Evolutionary conservation across 306 rosid species (phyloP).

Genomic region (Cucurbita ficifolia): DNA sequence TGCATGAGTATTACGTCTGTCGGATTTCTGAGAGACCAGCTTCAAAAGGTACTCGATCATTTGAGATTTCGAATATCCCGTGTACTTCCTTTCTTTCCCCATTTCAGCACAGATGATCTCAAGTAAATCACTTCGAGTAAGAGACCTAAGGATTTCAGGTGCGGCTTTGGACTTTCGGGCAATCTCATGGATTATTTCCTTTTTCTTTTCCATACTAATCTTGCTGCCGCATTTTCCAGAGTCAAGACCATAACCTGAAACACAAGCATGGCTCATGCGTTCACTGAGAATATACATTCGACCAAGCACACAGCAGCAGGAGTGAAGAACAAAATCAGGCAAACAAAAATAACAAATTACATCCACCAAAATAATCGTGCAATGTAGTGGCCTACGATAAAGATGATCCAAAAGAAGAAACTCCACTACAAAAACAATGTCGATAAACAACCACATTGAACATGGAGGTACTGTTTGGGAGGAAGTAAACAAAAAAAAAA

Average conservation of each 20-base stretch:
- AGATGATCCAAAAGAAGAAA: conserved; percentile 2
- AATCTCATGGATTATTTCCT: conserved; percentile 52
- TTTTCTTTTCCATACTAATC: conserved; percentile 56
- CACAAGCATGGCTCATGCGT: conserved; percentile 6
- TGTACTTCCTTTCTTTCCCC: conserved; percentile 84
- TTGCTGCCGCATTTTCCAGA: conserved; percentile 38
- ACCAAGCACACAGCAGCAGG: neutral
- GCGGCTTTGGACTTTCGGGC: conserved; percentile 52
- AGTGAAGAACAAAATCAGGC: neutral
- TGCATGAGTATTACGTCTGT: conserved; percentile 11
- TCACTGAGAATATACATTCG: neutral
- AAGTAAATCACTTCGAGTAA: conserved; percentile 68
- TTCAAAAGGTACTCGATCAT: conserved; percentile 67
- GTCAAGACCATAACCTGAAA: conserved; percentile 46
- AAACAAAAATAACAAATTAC: neutral
- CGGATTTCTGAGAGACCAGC: conserved; percentile 45
- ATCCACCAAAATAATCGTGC: neutral
- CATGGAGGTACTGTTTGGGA: neutral
- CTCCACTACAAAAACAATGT: neutral
- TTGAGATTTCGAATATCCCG: conserved; percentile 59
- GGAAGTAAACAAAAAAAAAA: neutral
- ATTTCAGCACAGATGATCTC: conserved; percentile 77
- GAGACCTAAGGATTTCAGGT: conserved; percentile 45
- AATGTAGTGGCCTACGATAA: neutral
- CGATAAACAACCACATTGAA: conserved; percentile 1